These are phyloP conservation scores for Epichloe amarillans DNA, from an alignment of 2,329 filamentous ascomycete species.

Conservation along the genomic window DNA sequence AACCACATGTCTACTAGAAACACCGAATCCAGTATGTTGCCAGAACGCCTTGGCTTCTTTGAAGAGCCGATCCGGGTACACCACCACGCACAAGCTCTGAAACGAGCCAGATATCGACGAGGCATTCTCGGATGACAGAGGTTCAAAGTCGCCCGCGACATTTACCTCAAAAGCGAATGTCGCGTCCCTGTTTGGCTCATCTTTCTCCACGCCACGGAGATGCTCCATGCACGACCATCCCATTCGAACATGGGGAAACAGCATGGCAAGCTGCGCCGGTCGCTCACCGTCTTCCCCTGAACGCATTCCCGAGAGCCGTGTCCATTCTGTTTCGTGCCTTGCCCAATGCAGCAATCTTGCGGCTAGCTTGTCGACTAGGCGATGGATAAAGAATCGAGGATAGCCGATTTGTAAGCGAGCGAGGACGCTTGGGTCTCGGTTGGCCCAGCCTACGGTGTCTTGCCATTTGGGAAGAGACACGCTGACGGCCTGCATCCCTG, in stretches of 20 bases:
- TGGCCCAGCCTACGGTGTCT: constrained; percentile 14
- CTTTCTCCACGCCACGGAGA: constrained; percentile 4
- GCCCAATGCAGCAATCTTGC: constrained; percentile 10
- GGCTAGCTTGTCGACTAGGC: constrained; percentile 11
- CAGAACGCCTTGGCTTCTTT: constrained; percentile 16
- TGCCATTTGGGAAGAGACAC: constrained; percentile 18
- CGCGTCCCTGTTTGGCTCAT: not conserved
- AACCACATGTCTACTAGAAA: constrained; percentile 16
- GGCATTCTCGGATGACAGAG: not conserved
- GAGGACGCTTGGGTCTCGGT: constrained; percentile 10
- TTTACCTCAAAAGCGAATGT: not conserved
- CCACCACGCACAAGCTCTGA: constrained; percentile 8
- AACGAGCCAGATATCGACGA: not conserved
- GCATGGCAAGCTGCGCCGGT: not conserved
- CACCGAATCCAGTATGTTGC: constrained; percentile 17
- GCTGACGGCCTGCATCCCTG: constrained; percentile 13
- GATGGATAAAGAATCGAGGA: constrained; percentile 16
- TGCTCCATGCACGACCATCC: constrained; percentile 8
- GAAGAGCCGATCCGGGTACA: constrained; percentile 8
- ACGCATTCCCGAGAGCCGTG: not conserved
- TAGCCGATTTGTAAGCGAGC: constrained; percentile 14
- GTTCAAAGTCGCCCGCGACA: not conserved
- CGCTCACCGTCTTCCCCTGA: not conserved
- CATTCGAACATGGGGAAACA: constrained; percentile 7
- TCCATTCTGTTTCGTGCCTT: not conserved